phyloP scores from a whole-genome alignment of 441 rosid genomes.

The Populus tomentosa region DNA sequence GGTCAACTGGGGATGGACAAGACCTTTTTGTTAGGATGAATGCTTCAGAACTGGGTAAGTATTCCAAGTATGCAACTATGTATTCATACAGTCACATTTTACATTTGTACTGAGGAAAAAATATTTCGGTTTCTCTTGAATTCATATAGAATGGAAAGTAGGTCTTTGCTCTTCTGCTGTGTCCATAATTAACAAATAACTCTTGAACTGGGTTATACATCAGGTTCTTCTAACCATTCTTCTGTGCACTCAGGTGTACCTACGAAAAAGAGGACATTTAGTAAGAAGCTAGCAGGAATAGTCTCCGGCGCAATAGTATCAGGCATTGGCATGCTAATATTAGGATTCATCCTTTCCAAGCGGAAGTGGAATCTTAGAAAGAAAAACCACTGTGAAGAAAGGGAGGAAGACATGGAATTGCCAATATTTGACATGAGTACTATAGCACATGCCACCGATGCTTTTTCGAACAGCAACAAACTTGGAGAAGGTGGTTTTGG shows the following conservation, averaged over 20 bases:
- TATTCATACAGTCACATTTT: too few relatives aligned
- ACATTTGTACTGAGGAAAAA: too few relatives aligned
- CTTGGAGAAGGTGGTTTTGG: too few relatives aligned
- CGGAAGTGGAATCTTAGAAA: not conserved
- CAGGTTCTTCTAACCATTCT: not conserved
- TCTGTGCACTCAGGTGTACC: not conserved
- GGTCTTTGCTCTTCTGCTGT: not conserved
- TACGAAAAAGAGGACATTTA: not conserved
- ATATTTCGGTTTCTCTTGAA: too few relatives aligned
- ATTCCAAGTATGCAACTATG: too few relatives aligned
- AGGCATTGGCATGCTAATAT: not conserved
- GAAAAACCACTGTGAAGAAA: not conserved
- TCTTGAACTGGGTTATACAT: too few relatives aligned
- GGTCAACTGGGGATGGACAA: slow-evolving; percentile 37
- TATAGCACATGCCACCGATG: too few relatives aligned
- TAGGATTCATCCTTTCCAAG: not conserved
- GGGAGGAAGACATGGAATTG: not conserved
- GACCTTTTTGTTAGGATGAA: slow-evolving; percentile 49
- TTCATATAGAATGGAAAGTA: too few relatives aligned
- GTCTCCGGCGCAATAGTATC: not conserved
- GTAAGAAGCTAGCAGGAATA: not conserved
- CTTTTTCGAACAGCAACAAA: too few relatives aligned
- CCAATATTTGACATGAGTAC: not conserved
- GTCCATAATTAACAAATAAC: too few relatives aligned
- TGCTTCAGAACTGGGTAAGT: slow-evolving; percentile 21